Evolutionary conservation across 2,329 filamentous ascomycete species (phyloP), one percentile per base, ranked within the genome.

Genomic region (Sclerotinia minor): DNA sequence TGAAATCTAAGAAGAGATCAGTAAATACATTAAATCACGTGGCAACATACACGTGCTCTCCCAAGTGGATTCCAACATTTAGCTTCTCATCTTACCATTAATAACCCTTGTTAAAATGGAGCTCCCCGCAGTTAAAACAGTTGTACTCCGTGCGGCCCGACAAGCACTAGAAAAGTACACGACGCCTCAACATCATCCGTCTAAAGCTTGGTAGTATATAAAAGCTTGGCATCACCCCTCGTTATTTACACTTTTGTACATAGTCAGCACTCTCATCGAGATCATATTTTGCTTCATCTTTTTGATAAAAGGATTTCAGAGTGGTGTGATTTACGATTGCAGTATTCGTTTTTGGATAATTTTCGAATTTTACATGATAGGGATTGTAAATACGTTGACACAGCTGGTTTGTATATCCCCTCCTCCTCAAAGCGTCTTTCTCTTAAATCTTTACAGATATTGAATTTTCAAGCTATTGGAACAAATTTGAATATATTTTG

Each of bases 201-300:
- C 26, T 54, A 5, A 5, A 54, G 52, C 19, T 55, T 55, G 53
- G 53, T 55, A 21, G 32, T 7, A 38, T 61, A 49, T 60, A 49
- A 61, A 61, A 61, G 45, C 58, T 61, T 61, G 58, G 58, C 58
- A 32, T 11, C 44, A 5, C 58, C 38, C 58, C 29, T 50, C 45
- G 7, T 19, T 61, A 26, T 26, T 38, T 15, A 50, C 13, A 26
- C 8, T 61, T 38, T n/a, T 61, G 58, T 61, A 21, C 38, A 50
- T 21, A 35, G 29, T 50, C n/a, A 61, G 19, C 6, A 19, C n/a
- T 35, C 35, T 21, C 17, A 19, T 47, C 15, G 4, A 35, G 17
- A 11, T 50, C 17, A 61, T 24, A 6, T 38, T 38, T 24, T 38
- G 24, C 13, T 19, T 41, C 38, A 5, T 7, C 15, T 11, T 21